Evolutionary conservation across 768 basidiomycete species (phyloP).

Genomic region (Hysterangium stoloniferum): DNA sequence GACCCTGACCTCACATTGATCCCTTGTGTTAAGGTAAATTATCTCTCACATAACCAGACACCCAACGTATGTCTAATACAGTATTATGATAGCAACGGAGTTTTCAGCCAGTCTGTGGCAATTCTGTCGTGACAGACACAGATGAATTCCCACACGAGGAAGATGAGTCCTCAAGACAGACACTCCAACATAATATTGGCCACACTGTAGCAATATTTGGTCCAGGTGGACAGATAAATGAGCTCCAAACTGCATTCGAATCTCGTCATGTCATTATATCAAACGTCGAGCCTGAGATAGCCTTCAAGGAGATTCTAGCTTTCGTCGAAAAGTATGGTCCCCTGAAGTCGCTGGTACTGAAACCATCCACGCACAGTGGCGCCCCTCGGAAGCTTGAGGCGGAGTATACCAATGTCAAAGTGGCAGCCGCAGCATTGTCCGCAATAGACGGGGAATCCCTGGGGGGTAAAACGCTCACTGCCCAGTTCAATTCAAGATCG

Average conservation of each 20-base stretch:
- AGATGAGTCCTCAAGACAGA: not conserved
- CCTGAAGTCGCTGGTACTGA: constrained; percentile 30
- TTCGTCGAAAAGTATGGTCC: constrained; percentile 42
- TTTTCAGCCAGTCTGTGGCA: not conserved
- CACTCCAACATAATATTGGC: not conserved
- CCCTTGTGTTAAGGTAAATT: too few relatives aligned
- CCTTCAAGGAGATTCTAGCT: constrained; percentile 26
- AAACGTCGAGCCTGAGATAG: constrained; percentile 37
- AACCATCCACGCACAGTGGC: constrained; percentile 31
- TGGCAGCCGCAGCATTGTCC: constrained; percentile 46
- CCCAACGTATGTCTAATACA: too few relatives aligned
- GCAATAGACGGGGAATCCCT: constrained; percentile 40
- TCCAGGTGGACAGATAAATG: constrained; percentile 51
- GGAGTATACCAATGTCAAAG: constrained; percentile 38
- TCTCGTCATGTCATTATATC: constrained; percentile 51
- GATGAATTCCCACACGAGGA: not conserved
- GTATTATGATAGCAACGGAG: not conserved
- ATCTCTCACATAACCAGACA: too few relatives aligned
- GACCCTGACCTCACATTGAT: too few relatives aligned
- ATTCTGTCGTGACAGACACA: not conserved
- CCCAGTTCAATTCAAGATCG: constrained; percentile 37
- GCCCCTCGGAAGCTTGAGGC: constrained; percentile 27
- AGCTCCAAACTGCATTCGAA: constrained; percentile 61
- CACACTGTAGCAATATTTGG: constrained; percentile 36
- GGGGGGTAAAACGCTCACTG: constrained; percentile 33